These are phyloP conservation scores for Sarocladium brachiariae DNA, from an alignment of 2,329 filamentous ascomycete genomes.

Conservation along the genomic window DNA sequence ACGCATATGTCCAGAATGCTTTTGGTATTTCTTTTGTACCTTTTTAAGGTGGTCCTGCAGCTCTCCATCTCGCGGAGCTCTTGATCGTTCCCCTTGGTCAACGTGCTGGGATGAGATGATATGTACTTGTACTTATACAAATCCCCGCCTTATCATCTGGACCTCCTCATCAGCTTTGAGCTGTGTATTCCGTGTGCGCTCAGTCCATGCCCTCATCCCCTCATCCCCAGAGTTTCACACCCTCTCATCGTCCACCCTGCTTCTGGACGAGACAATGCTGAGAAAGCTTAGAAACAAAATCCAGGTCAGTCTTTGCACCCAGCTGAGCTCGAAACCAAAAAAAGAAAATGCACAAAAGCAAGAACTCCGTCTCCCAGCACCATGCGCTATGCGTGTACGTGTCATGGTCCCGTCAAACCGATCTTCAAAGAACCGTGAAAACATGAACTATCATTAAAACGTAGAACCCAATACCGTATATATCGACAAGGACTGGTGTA, in stretches of 20 bases:
- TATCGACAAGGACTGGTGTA: background rate
- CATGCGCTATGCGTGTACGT: conserved; percentile 15
- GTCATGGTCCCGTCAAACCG: conserved; percentile 11
- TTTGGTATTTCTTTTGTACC: too few relatives aligned
- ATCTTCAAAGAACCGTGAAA: conserved; percentile 7
- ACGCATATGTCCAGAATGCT: too few relatives aligned
- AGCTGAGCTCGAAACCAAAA: background rate
- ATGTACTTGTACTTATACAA: background rate
- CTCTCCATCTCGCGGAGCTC: too few relatives aligned
- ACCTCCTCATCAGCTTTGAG: background rate
- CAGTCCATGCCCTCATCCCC: background rate
- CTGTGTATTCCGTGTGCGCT: background rate
- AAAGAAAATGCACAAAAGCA: conserved; percentile 3
- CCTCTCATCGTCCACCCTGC: background rate
- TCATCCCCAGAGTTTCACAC: background rate
- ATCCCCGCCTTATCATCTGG: background rate
- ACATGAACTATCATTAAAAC: background rate
- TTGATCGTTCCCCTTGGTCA: too few relatives aligned
- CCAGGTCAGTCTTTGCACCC: too few relatives aligned
- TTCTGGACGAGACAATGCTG: too few relatives aligned
- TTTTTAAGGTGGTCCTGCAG: too few relatives aligned
- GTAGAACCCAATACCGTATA: background rate
- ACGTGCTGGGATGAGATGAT: background rate
- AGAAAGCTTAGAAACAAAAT: too few relatives aligned
- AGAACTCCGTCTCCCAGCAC: conserved; percentile 7